These are phyloP conservation scores for Boletus huronensis DNA, from an alignment of 768 basidiomycete genomes.

Conservation along the genomic window DNA sequence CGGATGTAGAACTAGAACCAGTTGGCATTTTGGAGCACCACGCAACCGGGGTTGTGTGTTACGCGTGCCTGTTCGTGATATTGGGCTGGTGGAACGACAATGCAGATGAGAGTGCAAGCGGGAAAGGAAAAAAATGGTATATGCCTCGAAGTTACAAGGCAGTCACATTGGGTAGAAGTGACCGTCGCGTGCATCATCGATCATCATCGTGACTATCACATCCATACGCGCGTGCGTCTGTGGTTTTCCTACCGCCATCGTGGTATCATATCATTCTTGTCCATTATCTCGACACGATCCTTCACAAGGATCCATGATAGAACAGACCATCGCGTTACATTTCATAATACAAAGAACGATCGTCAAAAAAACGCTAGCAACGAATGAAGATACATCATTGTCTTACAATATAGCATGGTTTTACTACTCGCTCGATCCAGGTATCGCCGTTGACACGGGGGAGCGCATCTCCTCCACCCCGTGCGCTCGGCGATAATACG, in stretches of 20 bases:
- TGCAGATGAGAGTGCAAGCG: too few relatives aligned
- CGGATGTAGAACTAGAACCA: background rate
- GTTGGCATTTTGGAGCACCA: too few relatives aligned
- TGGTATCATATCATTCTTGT: background rate
- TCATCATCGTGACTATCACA: background rate
- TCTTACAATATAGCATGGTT: background rate
- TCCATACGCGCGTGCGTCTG: background rate
- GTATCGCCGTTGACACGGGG: slow-evolving; percentile 9
- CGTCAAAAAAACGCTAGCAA: background rate
- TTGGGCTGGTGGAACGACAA: too few relatives aligned
- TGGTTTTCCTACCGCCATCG: background rate
- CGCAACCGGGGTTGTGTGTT: too few relatives aligned
- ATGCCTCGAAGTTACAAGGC: too few relatives aligned
- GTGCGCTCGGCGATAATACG: slow-evolving; percentile 18
- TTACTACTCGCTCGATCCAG: background rate
- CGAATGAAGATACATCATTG: background rate
- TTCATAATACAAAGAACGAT: background rate
- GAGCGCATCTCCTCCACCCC: slow-evolving; percentile 34
- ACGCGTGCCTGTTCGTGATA: too few relatives aligned
- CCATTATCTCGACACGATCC: background rate
- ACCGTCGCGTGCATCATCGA: background rate
- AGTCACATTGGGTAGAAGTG: too few relatives aligned
- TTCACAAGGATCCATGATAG: background rate
- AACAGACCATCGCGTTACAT: too few relatives aligned
- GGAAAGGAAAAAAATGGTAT: too few relatives aligned